A percentile compares a stretch with the other conserved stretches of the same genome.
Conservation (phyloP, 768 basidiomycete genomes). For the Leccinum longicurvipes region DNA sequence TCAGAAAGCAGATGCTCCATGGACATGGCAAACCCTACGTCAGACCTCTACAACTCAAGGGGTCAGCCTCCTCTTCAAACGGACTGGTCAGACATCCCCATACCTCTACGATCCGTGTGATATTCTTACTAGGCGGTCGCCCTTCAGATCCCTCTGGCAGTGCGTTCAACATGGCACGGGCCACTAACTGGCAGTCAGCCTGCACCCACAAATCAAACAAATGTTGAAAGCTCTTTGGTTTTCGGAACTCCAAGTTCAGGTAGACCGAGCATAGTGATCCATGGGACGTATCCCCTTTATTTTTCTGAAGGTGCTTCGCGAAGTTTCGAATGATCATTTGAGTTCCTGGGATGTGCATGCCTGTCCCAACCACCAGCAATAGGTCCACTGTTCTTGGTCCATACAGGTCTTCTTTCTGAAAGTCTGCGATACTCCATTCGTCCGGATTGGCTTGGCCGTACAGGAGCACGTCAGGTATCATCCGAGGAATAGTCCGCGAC, state of each 20-base stretch:
- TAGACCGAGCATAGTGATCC: background rate
- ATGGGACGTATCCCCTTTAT: background rate
- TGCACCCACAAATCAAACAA: conserved; percentile 7
- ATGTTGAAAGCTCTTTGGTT: conserved; percentile 2
- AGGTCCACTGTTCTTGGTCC: background rate
- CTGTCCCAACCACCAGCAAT: conserved; percentile 8
- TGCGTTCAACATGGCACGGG: too few relatives aligned
- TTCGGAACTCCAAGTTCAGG: conserved; percentile 6
- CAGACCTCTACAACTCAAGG: too few relatives aligned
- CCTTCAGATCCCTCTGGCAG: too few relatives aligned
- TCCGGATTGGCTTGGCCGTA: conserved; percentile 10
- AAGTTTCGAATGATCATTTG: conserved; percentile 8
- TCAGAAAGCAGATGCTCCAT: too few relatives aligned
- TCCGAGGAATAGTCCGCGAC: background rate
- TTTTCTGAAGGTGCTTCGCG: background rate
- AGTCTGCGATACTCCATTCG: background rate
- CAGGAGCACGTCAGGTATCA: conserved; percentile 11
- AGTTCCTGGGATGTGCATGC: conserved; percentile 14
- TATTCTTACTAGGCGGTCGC: too few relatives aligned
- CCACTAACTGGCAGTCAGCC: conserved; percentile 9
- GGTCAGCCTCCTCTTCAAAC: too few relatives aligned
- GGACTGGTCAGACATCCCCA: too few relatives aligned
- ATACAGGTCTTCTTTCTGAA: conserved; percentile 3
- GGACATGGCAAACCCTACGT: too few relatives aligned
- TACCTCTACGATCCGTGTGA: too few relatives aligned